phyloP scores from a whole-genome alignment of 345 rosid species.

The Syzygium aromaticum region DNA sequence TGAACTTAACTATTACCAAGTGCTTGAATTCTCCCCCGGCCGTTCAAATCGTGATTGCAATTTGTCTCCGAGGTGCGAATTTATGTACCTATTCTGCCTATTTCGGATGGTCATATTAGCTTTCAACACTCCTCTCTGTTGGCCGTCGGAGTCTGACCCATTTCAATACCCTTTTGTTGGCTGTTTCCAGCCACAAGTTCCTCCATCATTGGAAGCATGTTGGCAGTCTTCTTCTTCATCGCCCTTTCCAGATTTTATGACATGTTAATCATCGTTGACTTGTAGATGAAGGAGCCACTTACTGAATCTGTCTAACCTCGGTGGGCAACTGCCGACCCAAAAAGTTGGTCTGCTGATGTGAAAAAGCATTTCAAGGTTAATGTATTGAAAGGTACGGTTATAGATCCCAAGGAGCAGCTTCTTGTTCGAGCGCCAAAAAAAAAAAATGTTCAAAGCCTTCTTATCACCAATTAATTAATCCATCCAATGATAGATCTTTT shows the following conservation, averaged over 20 bases:
- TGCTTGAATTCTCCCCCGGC: constrained; percentile 46
- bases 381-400: background rate
- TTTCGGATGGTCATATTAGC: background rate
- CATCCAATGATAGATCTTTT: no score
- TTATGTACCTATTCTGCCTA: background rate
- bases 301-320: background rate
- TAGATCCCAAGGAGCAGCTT: no score
- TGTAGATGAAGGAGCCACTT: background rate
- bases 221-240: background rate
- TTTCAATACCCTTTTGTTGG: background rate
- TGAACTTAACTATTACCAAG: constrained; percentile 69
- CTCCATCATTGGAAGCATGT: background rate
- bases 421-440: no score
- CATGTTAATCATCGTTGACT: background rate
- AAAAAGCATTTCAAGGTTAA: background rate
- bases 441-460: no score
- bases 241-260: background rate
- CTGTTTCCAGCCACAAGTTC: background rate
- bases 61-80: background rate
- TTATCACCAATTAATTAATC: no score
- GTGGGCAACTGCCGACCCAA: background rate
- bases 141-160: background rate
- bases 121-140: background rate
- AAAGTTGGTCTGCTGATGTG: background rate
- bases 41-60: background rate